Conservation (phyloP, 2,329 filamentous ascomycete genomes). For the Diplodia seriata region DNA sequence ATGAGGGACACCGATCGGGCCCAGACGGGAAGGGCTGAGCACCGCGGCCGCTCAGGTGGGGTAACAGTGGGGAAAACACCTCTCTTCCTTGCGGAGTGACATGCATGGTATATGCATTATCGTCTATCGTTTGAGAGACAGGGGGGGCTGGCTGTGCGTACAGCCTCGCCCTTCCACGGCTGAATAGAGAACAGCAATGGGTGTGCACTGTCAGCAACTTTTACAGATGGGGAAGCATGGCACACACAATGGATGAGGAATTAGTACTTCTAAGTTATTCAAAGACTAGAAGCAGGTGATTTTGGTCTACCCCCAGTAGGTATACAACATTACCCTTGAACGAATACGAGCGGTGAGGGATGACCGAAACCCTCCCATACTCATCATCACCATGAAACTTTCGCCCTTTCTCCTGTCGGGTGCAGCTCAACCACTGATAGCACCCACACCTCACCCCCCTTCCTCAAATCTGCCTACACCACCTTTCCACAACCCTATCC, state of each 20-base stretch:
- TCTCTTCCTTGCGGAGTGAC: not conserved
- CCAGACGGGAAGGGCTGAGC: not conserved
- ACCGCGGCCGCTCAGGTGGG: not conserved
- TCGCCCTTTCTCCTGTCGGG: not conserved
- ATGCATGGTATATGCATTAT: not conserved
- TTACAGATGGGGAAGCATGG: too few relatives aligned
- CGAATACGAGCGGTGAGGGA: too few relatives aligned
- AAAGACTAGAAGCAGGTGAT: too few relatives aligned
- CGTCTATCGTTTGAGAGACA: not conserved
- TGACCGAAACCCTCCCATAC: not conserved
- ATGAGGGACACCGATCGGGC: not conserved
- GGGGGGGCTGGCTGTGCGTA: not conserved
- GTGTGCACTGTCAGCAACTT: too few relatives aligned
- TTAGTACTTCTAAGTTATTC: too few relatives aligned
- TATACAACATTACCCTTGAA: too few relatives aligned
- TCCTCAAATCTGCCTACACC: conserved; percentile 61
- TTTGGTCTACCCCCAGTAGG: too few relatives aligned
- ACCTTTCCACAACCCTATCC: conserved; percentile 67
- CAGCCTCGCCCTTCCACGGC: not conserved
- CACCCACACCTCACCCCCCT: not conserved
- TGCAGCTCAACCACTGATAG: too few relatives aligned
- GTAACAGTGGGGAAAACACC: not conserved
- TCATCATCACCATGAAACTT: not conserved
- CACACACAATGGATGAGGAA: too few relatives aligned
- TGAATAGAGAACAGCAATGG: not conserved